Base-by-base conservation (phyloP, 2,329 filamentous ascomycete genomes). In the Ophiostoma triangulosporum region DNA sequence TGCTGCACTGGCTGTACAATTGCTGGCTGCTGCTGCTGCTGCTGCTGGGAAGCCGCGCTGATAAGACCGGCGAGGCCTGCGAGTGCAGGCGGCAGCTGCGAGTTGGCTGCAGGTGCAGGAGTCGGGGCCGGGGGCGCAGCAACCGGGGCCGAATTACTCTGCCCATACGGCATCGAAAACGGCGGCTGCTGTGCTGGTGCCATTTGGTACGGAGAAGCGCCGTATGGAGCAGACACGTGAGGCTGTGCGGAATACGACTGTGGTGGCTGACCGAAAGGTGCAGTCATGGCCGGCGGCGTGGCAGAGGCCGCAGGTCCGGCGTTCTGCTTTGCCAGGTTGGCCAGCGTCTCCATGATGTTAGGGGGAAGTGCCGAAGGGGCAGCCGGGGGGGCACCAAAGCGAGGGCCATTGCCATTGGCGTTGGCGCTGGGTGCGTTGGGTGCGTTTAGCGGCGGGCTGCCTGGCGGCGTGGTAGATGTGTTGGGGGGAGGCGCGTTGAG, bases 271-370 rank as follows among this genome's bases (percentile, higher is more conserved):
- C 50, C 55, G 53, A 56, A 56, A 15, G 40, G 46, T 1, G 26
- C 48, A 3, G 53, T 15, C 36, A 53, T 11, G 4, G 43, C 40
- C 4, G 56, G 55, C 22, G 56, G 52, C 8, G 55, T 53, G 11
- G 60, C 51, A 29, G 55, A 33, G 1, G 51, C 48, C 74, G 68
- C 57, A 71, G 72, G 67, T 22, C 71, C 70, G 35, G 74, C 78
- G 65, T 82, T 88, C 66, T 88, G 84, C 59, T 86, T 84, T 36
- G 86, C 85, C 69, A 93, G 85, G 63, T 86, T 87, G 59, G 86
- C 85, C 58, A 93, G 76, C 45, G 84, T 84, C 65, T 86, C 85
- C 68, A 90, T 74, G 61, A 93, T 89, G 59, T 81, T 83, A 57
- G 65, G 38, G 15, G 62, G 62, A 15, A 68, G 72, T 68, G 57